Conservation (phyloP, 805 yeast species). For the Starmerella floris region DNA sequence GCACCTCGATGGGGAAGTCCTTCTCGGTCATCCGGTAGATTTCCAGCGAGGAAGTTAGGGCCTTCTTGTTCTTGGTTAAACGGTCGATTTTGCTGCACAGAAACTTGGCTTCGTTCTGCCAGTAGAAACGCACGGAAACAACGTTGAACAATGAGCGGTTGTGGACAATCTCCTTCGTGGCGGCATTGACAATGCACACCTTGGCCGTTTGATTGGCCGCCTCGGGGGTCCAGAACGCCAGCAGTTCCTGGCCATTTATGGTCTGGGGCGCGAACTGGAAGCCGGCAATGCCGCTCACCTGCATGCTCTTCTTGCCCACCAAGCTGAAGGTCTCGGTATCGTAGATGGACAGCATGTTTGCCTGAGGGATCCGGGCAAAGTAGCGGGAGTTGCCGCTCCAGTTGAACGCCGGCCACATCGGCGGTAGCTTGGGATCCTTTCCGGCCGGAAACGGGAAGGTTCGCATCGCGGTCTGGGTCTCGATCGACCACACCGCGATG, state of each 20-base stretch:
- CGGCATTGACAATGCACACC: conserved; percentile 78
- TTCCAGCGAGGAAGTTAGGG: conserved; percentile 80
- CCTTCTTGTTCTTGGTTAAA: conserved; percentile 89
- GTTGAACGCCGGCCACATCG: conserved; percentile 90
- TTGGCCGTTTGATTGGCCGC: conserved; percentile 82
- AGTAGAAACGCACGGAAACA: conserved; percentile 73
- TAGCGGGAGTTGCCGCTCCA: conserved; percentile 89
- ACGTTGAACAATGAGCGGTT: conserved; percentile 92
- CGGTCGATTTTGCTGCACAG: conserved; percentile 93
- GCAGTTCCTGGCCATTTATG: conserved; percentile 49
- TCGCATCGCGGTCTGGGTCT: conserved; percentile 68
- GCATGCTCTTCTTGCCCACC: conserved; percentile 72
- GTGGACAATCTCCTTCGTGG: conserved; percentile 69
- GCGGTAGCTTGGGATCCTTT: conserved; percentile 32
- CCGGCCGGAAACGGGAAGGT: conserved; percentile 58
- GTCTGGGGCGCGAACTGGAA: conserved; percentile 81
- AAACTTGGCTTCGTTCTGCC: conserved; percentile 81
- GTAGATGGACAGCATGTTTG: conserved; percentile 72
- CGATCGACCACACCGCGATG: conserved; percentile 83
- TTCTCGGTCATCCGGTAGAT: conserved; percentile 77
- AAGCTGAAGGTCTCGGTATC: conserved; percentile 68
- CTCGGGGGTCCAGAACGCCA: conserved; percentile 97
- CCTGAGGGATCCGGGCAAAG: conserved; percentile 91
- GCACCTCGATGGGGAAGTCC: conserved; percentile 86
- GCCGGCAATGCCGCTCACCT: conserved; percentile 72